Base-by-base conservation (phyloP, 1,284 basidiomycete species). In the Apiotrichum domesticum region DNA sequence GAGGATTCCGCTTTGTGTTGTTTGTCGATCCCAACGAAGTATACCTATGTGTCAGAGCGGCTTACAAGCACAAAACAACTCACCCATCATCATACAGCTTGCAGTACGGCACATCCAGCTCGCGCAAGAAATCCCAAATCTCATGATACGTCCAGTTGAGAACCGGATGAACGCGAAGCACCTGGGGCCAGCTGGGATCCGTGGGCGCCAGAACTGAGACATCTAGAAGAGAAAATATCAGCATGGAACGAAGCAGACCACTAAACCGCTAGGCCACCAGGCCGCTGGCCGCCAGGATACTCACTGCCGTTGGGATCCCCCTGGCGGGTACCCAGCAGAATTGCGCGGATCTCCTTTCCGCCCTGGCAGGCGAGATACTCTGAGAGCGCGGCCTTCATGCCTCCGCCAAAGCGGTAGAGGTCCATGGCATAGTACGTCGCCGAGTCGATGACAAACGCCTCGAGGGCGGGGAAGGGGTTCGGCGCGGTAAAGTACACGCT, bases 11-110 rank as follows among this genome's bases (percentile, higher is more conserved):
- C 66, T 86, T 86, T 0, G 96, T 98, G 77, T 98, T 97, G 77
- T 85, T 90, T 1, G 89, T 94, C 14, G 92, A 96, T 29, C 96
- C 95, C 13, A 98, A 82, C 3, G 92, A 96, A 0, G 96, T 98
- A 75, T 96, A 98, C 21, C 57, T 58, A 37, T 14, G 37, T 39
- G 37, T 39, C 37, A 39, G 45, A 15, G 7, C 10, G 39, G 34
- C 37, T 34, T 44, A 35, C 4, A 33, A 46, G 45, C 9, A 33
- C 14, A 15, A 10, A 13, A 8, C 13, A 43, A 62, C 65, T 59
- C 61, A 92, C 87, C 96, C 96, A 75, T 88, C 81, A 69, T 98
- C 92, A 69, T 98, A 98, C 44, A 98, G 75, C 34, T 72, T 70
- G 71, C 95, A 98, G 74, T 95, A 98, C 3, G 86, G 87, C 10